Percentiles rank a stretch among this genome's conserved stretches.
Evolutionary conservation across 2,329 filamentous ascomycete genomes (phyloP).

Genomic region (Penicillium polonicum): DNA sequence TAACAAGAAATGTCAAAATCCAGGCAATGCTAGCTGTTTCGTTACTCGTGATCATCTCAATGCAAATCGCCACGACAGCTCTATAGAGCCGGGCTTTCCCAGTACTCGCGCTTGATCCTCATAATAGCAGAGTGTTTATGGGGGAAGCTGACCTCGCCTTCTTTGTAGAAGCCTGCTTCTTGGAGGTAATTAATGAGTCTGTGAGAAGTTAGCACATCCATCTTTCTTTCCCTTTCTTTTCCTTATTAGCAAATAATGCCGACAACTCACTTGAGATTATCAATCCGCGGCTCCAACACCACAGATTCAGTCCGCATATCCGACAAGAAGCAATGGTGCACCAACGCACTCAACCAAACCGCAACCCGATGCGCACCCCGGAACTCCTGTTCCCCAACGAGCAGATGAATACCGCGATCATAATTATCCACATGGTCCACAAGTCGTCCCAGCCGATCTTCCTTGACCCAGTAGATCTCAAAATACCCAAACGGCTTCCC

Average conservation of each 20-base stretch:
- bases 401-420: constrained; percentile 82
- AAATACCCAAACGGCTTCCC: constrained; percentile 96
- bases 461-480: constrained; percentile 97
- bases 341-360: constrained; percentile 77
- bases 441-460: constrained; percentile 73
- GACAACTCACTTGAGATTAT: constrained; percentile 75
- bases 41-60: constrained; percentile 16
- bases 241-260: neutral
- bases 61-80: neutral
- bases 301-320: constrained; percentile 81
- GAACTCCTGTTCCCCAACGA: constrained; percentile 91
- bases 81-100: constrained; percentile 67
- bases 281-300: constrained; percentile 83
- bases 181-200: constrained; percentile 72
- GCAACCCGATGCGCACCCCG: constrained; percentile 73
- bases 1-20: neutral
- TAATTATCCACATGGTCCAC: constrained; percentile 70
- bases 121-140: constrained; percentile 92
- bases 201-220: constrained; percentile 14
- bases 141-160: constrained; percentile 80
- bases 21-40: constrained; percentile 12
- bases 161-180: constrained; percentile 75
- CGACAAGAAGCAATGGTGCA: constrained; percentile 79
- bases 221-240: neutral
- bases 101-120: constrained; percentile 74